Evolutionary conservation across 2,329 filamentous ascomycete genomes (phyloP).

Genomic region (Sporothrix brasiliensis): DNA sequence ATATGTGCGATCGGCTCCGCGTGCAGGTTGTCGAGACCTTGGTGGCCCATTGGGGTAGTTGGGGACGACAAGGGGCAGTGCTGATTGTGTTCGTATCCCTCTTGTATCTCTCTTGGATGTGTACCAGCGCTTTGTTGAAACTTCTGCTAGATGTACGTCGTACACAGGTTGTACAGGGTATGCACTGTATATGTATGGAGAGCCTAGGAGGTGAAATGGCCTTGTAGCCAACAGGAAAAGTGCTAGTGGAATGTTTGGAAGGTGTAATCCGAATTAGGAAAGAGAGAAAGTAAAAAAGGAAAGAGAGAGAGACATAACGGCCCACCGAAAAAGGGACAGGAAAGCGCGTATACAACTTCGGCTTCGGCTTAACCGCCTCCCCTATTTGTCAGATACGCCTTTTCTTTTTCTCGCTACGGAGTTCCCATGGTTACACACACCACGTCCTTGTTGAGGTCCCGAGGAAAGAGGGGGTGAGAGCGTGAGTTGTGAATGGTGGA

Average conservation of each 20-base stretch:
- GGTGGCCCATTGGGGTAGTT: neutral
- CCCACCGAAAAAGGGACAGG: neutral
- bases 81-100: neutral
- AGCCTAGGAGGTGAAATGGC: neutral
- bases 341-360: neutral
- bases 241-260: neutral
- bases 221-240: neutral
- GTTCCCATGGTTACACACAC: slow-evolving; percentile 17
- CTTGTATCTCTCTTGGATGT: neutral
- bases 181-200: no score
- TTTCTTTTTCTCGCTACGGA: slow-evolving; percentile 20
- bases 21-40: neutral
- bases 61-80: neutral
- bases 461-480: neutral
- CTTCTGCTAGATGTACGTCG: neutral
- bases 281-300: neutral
- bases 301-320: neutral
- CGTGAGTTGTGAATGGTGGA: neutral
- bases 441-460: neutral
- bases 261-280: slow-evolving; percentile 22
- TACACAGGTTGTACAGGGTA: neutral
- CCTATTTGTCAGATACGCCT: neutral
- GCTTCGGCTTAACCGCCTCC: slow-evolving; percentile 16
- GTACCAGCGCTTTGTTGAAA: neutral
- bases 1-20: slow-evolving; percentile 13